Percentiles rank a stretch among this genome's conserved stretches.
phyloP scores from a whole-genome alignment of 306 rosid genomes.

The Prunus dulcis region DNA sequence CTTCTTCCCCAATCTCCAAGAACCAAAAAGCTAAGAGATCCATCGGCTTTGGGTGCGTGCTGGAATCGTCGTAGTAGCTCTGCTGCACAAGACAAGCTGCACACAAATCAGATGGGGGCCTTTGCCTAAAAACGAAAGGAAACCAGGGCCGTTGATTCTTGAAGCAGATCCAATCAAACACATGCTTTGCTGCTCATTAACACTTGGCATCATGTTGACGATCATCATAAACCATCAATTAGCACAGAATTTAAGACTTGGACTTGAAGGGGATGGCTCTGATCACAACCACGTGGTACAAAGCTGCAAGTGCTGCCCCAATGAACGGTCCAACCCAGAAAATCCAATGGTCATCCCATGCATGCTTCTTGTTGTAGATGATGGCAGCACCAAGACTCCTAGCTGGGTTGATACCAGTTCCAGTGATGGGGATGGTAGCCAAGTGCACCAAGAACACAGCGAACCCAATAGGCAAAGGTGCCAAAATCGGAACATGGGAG shows the following conservation, averaged over 20 bases:
- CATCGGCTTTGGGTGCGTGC: too few relatives aligned
- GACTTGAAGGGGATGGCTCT: constrained; percentile 59
- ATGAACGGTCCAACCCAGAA: constrained; percentile 67
- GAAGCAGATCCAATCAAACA: neutral
- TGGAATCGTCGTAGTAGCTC: too few relatives aligned
- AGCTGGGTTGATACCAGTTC: constrained; percentile 63
- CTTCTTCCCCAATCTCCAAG: too few relatives aligned
- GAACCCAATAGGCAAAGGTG: constrained; percentile 92
- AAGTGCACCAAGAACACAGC: constrained; percentile 62
- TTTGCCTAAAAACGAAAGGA: neutral
- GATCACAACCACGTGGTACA: constrained; percentile 56
- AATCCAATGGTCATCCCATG: constrained; percentile 58
- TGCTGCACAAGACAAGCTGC: too few relatives aligned
- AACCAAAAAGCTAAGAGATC: too few relatives aligned
- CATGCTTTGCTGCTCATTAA: neutral
- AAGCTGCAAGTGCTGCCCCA: constrained; percentile 60
- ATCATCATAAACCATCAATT: neutral
- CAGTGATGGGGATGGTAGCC: constrained; percentile 59
- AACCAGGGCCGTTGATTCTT: neutral
- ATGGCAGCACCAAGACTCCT: constrained; percentile 58
- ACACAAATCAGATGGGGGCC: constrained; percentile 2
- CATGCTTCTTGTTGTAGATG: constrained; percentile 37
- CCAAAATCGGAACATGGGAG: constrained; percentile 72
- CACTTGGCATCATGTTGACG: constrained; percentile 10
- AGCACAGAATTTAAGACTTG: constrained; percentile 18